phyloP scores from a whole-genome alignment of 1,284 basidiomycete genomes.

The Moesziomyces antarcticus region DNA sequence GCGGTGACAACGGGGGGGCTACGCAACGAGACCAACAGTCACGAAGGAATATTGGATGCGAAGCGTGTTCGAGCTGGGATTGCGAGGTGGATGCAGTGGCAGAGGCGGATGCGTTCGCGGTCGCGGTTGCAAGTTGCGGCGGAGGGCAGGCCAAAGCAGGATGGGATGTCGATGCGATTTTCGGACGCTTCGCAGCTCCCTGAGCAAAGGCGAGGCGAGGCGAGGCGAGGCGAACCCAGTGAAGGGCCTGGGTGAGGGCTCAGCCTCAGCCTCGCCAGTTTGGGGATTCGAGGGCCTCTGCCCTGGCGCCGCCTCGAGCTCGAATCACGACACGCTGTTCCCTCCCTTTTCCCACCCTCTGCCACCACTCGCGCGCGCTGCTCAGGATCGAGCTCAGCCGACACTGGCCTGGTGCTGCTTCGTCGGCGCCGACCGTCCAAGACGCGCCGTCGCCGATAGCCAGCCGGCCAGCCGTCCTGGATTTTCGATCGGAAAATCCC shows the following conservation, averaged over 20 bases:
- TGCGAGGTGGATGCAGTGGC: conserved; percentile 26
- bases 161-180: conserved; percentile 12
- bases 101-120: not conserved
- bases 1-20: conserved; percentile 6
- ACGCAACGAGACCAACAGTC: conserved; percentile 20
- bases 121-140: conserved; percentile 18
- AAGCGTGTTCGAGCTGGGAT: conserved; percentile 9
- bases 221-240: too few species aligned
- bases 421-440: too few species aligned
- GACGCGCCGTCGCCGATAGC: too few species aligned
- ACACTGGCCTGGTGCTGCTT: conserved; percentile 15
- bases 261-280: too few species aligned
- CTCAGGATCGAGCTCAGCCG: not conserved
- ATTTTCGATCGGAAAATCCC: conserved; percentile 4
- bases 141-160: not conserved
- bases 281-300: not conserved
- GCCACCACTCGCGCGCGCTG: not conserved
- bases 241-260: too few species aligned
- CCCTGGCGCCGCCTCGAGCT: conserved; percentile 5
- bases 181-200: conserved; percentile 6
- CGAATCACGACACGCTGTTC: conserved; percentile 31
- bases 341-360: too few species aligned
- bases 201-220: too few species aligned
- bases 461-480: not conserved
- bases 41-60: conserved; percentile 25